Evolutionary conservation across 495 filamentous ascomycete genomes (phyloP), one percentile per base, ranked within the genome.

Genomic region (Pseudomonodictys pantanalensis): DNA sequence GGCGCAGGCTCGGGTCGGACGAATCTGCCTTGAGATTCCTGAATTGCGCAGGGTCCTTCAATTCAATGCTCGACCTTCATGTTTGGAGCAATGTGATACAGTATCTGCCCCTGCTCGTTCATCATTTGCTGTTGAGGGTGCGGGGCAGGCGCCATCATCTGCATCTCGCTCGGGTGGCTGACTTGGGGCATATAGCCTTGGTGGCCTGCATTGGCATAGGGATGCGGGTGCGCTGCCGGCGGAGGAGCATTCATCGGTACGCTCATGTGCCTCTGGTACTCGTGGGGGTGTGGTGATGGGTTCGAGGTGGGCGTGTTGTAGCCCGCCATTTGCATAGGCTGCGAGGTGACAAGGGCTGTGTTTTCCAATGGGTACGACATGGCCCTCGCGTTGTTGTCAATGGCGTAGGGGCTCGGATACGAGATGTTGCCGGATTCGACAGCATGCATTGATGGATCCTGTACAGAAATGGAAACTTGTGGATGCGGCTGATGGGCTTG

Each of bases 41-140:
- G n/a, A n/a, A n/a, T n/a, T n/a, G n/a, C n/a, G n/a, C n/a, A n/a
- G n/a, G n/a, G n/a, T n/a, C n/a, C n/a, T n/a, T n/a, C n/a, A n/a
- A n/a, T n/a, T 52, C 47, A 60, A 32, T 68, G 61, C 26, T 65
- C 60, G 8, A 55, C 52, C 54, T 68, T 65, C 64, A 66, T 62
- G 54, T 66, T 66, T 11, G 52, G 52, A 15, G 41, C 32, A 33
- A 58, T 57, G 30, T 68, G 59, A 29, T 66, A 69, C 66, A 66
- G 60, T 35, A 69, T 66, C 20, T 65, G 58, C 17, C 56, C 49
- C 11, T 62, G 50, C 28, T 65, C 62, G n/a, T 41, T 39, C 56
- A 65, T 65, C 62, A 62, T 65, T 28, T 52, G 59, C 10, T 24
- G 52, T 23, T 53, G 58, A 5, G 52, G 52, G 46, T 64, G 61